Percentiles rank a stretch among this genome's conserved stretches.
Evolutionary conservation across 208 protist genomes (phyloP).

Genomic region (Angomonas ambiguus): DNA sequence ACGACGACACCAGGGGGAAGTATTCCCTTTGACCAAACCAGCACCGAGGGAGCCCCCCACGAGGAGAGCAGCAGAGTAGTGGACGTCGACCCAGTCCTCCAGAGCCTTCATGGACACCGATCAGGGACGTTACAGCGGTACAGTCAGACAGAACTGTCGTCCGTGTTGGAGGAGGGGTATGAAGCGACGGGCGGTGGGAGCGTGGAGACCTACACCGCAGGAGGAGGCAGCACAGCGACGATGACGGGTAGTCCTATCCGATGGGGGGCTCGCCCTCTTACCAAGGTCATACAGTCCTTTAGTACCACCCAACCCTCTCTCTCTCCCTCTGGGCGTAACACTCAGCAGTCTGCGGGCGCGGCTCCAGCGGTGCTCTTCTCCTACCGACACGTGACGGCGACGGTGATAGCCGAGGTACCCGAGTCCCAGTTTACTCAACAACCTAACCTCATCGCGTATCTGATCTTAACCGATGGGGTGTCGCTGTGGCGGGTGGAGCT

Average conservation of each 20-base stretch:
- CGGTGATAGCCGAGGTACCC: slow-evolving; percentile 39
- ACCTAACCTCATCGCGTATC: slow-evolving; percentile 21
- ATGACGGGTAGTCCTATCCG: background rate
- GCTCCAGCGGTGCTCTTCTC: background rate
- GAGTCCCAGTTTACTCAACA: slow-evolving; percentile 15
- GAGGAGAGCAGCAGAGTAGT: background rate
- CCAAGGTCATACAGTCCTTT: background rate
- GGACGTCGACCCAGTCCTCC: background rate
- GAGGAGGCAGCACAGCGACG: background rate
- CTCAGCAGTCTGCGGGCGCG: background rate
- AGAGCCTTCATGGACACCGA: background rate
- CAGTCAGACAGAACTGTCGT: too few species aligned
- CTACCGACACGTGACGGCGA: slow-evolving; percentile 18
- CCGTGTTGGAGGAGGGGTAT: too few species aligned
- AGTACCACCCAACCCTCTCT: background rate
- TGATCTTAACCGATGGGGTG: slow-evolving; percentile 56
- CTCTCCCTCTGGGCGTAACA: slow-evolving; percentile 6
- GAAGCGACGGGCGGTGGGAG: too few species aligned
- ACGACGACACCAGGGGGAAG: background rate
- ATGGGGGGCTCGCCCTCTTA: background rate
- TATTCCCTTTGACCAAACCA: background rate
- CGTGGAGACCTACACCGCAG: background rate
- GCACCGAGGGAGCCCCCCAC: background rate
- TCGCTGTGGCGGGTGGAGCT: slow-evolving; percentile 60
- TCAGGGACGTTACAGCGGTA: too few species aligned